Evolutionary conservation across 441 rosid genomes (phyloP).

Genomic region (Cnidoscolus chayamansa): DNA sequence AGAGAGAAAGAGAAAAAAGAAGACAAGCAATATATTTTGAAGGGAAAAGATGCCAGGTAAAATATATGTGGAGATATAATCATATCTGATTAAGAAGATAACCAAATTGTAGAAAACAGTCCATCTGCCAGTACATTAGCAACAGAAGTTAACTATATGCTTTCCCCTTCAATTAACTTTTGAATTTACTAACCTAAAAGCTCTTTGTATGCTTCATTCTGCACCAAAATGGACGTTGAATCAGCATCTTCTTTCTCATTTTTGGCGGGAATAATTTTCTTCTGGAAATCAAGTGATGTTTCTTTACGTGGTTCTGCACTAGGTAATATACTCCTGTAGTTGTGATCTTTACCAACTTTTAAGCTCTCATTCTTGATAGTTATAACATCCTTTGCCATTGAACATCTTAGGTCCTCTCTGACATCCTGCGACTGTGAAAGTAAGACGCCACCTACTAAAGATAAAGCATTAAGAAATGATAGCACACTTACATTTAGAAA

Average conservation of each 20-base stretch:
- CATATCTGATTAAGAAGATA: neutral
- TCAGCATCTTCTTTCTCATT: conserved; percentile 57
- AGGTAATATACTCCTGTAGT: conserved; percentile 25
- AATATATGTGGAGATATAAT: neutral
- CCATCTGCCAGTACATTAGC: conserved; percentile 2
- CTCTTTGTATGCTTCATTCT: conserved; percentile 47
- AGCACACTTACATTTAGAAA: conserved; percentile 70
- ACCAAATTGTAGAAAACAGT: neutral
- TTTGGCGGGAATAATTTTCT: conserved; percentile 62
- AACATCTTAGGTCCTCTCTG: conserved; percentile 85
- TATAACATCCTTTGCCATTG: conserved; percentile 84
- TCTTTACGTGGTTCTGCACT: conserved; percentile 33
- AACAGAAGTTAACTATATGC: conserved; percentile 4
- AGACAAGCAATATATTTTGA: neutral
- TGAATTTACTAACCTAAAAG: conserved; percentile 56
- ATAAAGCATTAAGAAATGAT: conserved; percentile 16
- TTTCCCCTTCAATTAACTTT: neutral
- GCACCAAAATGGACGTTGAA: conserved; percentile 43
- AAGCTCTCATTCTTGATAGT: conserved; percentile 80
- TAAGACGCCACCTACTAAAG: conserved; percentile 26
- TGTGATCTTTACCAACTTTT: conserved; percentile 41
- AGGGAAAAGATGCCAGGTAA: neutral
- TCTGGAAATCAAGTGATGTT: conserved; percentile 68
- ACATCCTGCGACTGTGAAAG: conserved; percentile 57
- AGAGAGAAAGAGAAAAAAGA: neutral